Evolutionary conservation across 23 red algal species (phyloP).

Genomic region (Agarophyton chilense): DNA sequence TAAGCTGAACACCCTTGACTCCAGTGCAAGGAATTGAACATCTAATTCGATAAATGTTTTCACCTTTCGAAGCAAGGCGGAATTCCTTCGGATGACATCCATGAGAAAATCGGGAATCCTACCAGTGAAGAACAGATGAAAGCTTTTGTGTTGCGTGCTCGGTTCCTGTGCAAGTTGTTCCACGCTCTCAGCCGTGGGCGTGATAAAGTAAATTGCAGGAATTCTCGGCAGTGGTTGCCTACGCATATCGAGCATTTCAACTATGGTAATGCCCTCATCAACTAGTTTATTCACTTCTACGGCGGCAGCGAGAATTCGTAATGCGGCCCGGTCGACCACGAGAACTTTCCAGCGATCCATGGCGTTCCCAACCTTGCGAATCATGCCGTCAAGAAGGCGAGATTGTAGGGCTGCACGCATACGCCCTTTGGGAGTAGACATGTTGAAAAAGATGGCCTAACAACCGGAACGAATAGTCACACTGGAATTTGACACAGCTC

Average conservation of each 20-base stretch:
- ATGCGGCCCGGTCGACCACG: slow-evolving; percentile 74
- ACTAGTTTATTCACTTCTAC: slow-evolving; percentile 78
- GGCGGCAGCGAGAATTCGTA: slow-evolving; percentile 80
- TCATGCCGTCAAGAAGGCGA: slow-evolving; percentile 71
- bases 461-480: not conserved
- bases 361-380: slow-evolving; percentile 55
- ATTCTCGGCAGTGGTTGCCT: slow-evolving; percentile 82
- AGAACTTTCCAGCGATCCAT: slow-evolving; percentile 72
- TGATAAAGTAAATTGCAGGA: slow-evolving; percentile 86
- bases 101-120: slow-evolving; percentile 81
- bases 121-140: slow-evolving; percentile 88
- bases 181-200: slow-evolving; percentile 69
- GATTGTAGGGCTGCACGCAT: slow-evolving; percentile 58
- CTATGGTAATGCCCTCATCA: slow-evolving; percentile 86
- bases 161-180: slow-evolving; percentile 67
- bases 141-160: slow-evolving; percentile 66
- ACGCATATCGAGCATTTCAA: slow-evolving; percentile 86
- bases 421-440: not conserved
- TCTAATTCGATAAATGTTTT: slow-evolving; percentile 90
- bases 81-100: slow-evolving; percentile 62
- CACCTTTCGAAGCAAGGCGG: slow-evolving; percentile 58
- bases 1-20: slow-evolving; percentile 82
- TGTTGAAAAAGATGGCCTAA: not conserved
- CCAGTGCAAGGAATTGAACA: slow-evolving; percentile 75
- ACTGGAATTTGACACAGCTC: too few relatives aligned